Evolutionary conservation across 169 alveolate species (phyloP), one percentile per base, ranked within the genome.

Genomic region (Besnoitia besnoiti): DNA sequence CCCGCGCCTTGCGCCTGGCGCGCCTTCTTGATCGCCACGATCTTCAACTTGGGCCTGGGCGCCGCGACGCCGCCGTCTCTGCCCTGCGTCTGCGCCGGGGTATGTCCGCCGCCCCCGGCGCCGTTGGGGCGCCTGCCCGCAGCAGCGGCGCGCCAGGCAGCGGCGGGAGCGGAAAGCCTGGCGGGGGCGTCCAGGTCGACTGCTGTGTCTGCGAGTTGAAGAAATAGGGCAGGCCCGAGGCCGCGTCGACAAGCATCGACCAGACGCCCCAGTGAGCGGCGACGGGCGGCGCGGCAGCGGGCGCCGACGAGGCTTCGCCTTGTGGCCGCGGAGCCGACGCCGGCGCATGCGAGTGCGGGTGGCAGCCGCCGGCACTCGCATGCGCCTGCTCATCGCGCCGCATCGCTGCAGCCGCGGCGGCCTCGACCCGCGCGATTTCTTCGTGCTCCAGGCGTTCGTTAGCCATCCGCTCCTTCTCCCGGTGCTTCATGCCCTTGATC

Each of bases 371-470:
- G 16, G 12, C 39, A 7, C n/a, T n/a, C n/a, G n/a, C 27, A 59
- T 39, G 37, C 40, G 92, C 8, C 85, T 35, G 75, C 93, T 40
- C 67, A 85, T 7, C n/a, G n/a, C 88, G n/a, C 0, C 51, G 90
- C 91, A 85, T 85, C 27, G 91, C 91, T 10, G 94, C 94, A 73
- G 91, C 91, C 19, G 94, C 94, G 39, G 94, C 94, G 47, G 77
- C 91, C 33, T 91, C 94, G 85, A 91, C 79, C 44, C 61, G 84
- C 62, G 79, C 82, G 77, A 91, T 85, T 46, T 91, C 94, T 46
- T 67, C 37, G 62, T 82, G 82, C 33, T 59, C 73, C 59, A 91
- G n/a, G 30, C 59, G 62, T 44, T 47, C 91, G 50, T 67, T 46
- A n/a, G 44, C 50, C 87, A 55, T 42, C 55, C 76, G 61, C 39